phyloP scores from a whole-genome alignment of 306 rosid genomes.

The Medicago lupulina region DNA sequence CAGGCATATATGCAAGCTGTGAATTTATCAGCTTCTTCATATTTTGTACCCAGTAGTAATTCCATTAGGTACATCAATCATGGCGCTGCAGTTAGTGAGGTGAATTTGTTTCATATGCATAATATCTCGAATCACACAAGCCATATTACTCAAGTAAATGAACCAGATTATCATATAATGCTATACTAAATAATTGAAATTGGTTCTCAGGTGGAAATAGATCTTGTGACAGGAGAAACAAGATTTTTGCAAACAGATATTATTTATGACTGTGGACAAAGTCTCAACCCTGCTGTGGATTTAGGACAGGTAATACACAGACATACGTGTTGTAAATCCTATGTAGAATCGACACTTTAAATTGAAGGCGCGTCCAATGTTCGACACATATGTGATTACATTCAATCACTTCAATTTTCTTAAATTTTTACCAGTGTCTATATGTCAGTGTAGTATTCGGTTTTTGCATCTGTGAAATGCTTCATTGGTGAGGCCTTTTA shows the following conservation, averaged over 20 bases:
- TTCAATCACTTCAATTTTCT: too few relatives aligned
- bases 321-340: not conserved
- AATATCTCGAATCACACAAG: too few relatives aligned
- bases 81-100: constrained; percentile 94
- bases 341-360: not conserved
- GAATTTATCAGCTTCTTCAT: constrained; percentile 75
- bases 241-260: constrained; percentile 70
- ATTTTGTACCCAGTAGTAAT: constrained; percentile 52
- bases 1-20: constrained; percentile 66
- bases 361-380: too few relatives aligned
- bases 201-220: constrained; percentile 48
- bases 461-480: too few relatives aligned
- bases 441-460: too few relatives aligned
- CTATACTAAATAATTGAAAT: constrained; percentile 48
- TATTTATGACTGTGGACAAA: constrained; percentile 87
- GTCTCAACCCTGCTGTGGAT: constrained; percentile 96
- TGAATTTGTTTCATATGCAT: constrained; percentile 27
- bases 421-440: too few relatives aligned
- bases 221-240: constrained; percentile 85
- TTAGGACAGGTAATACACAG: constrained; percentile 73
- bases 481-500: too few relatives aligned
- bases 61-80: constrained; percentile 65
- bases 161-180: too few relatives aligned
- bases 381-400: too few relatives aligned
- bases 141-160: too few relatives aligned